These are phyloP conservation scores for Orbilia brochopaga DNA, from an alignment of 2,329 filamentous ascomycete genomes.

Conservation along the genomic window DNA sequence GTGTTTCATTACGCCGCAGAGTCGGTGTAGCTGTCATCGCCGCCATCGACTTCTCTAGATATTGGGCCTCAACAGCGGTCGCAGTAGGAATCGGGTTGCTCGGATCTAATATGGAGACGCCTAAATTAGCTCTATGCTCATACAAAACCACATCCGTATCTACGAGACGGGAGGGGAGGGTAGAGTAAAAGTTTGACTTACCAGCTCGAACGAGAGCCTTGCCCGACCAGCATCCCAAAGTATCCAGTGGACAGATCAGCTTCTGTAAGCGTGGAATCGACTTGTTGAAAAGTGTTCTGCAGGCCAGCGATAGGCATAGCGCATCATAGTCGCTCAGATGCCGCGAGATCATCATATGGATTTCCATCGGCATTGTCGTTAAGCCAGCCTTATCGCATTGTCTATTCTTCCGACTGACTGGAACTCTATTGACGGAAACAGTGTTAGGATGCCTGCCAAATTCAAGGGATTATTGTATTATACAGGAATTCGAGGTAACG, in stretches of 20 bases:
- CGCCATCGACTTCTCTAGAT: constrained; percentile 37
- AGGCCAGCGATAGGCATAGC: constrained; percentile 29
- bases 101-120: constrained; percentile 7
- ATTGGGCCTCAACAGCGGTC: constrained; percentile 34
- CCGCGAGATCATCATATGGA: constrained; percentile 32
- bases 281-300: constrained; percentile 38
- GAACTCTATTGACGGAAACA: constrained; percentile 3
- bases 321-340: constrained; percentile 36
- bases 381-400: constrained; percentile 12
- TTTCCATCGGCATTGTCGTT: constrained; percentile 28
- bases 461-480: background rate
- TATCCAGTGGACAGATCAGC: constrained; percentile 28
- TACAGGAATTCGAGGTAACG: background rate
- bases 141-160: too few relatives aligned
- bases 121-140: background rate
- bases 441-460: background rate
- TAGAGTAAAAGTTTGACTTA: too few relatives aligned
- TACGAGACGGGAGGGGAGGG: too few relatives aligned
- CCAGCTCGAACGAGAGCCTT: constrained; percentile 30
- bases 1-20: constrained; percentile 33
- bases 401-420: constrained; percentile 7
- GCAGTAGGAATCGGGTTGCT: constrained; percentile 34
- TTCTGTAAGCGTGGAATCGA: constrained; percentile 34
- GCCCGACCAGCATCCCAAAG: constrained; percentile 39
- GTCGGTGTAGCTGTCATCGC: constrained; percentile 18